Evolutionary conservation across 192 early-diverging fungal genomes (phyloP), one percentile per base, ranked within the genome.

Genomic region (Gaertneriomyces sp.): DNA sequence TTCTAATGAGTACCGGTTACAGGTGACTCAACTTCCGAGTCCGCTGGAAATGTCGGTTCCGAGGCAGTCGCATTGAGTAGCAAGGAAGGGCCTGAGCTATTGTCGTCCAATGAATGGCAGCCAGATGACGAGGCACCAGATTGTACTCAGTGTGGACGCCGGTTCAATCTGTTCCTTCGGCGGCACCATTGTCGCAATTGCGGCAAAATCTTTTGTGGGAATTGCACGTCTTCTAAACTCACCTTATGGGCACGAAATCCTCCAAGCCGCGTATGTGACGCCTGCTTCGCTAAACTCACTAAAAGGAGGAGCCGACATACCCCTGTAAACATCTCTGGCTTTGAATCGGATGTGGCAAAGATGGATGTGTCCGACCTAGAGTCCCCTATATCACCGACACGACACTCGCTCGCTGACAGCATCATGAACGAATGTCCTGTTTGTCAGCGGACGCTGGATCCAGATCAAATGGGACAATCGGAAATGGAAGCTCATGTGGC

Each of bases 161-260:
- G 81, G 12, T 97, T 97, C 71, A 83, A 83, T 0, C 64, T 97
- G 17, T 90, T 87, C 55, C 57, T 89, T 43, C 75, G 94, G 54
- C 81, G 93, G 55, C 94, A 95, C 68, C 94, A 97, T 73, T 97
- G 94, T 72, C 82, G 94, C 75, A 81, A 69, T 38, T 96, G 93
- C 81, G 93, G 93, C 6, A 74, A 83, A 39, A 77, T 96, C 52
- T 89, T 91, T 41, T 96, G 93, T 72, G 90, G 90, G 66, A 74
- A 68, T 16, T 96, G 92, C 74, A 89, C 88, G 5, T 80, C 81
- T 6, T 87, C 40, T 67, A 80, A 42, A 12, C 41, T 58, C 6
- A 76, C 73, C 45, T 63, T 91, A 17, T 76, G 79, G 3, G 72
- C 80, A 62, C 80, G 58, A 47, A 76, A 73, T 68, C 42, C 58